Conservation (phyloP, 2,329 filamentous ascomycete species). For the Cyphellophora attinorum region DNA sequence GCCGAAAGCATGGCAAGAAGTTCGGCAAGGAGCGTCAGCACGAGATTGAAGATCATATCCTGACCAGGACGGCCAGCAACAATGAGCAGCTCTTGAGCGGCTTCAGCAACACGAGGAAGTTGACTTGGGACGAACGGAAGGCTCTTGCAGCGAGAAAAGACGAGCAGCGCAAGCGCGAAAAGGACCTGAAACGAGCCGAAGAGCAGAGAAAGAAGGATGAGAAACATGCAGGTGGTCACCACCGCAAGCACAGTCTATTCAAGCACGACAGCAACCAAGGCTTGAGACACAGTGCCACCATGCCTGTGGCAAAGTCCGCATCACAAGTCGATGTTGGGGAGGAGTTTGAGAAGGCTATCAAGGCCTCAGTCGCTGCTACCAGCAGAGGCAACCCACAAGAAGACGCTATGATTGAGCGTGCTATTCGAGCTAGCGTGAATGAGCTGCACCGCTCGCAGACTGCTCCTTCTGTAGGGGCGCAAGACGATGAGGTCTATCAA, state of each 20-base stretch:
- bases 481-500: slow-evolving; percentile 23
- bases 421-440: slow-evolving; percentile 61
- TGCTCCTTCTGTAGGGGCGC: slow-evolving; percentile 8
- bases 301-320: slow-evolving; percentile 11
- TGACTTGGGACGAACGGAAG: slow-evolving; percentile 44
- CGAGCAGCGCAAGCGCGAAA: slow-evolving; percentile 19
- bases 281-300: slow-evolving; percentile 7
- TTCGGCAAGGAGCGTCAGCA: slow-evolving; percentile 36
- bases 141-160: slow-evolving; percentile 31
- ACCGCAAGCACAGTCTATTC: slow-evolving; percentile 13
- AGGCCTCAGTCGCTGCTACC: slow-evolving; percentile 57
- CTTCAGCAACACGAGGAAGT: slow-evolving; percentile 40
- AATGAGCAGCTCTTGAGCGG: slow-evolving; percentile 30
- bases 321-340: slow-evolving; percentile 30
- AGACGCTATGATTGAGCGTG: slow-evolving; percentile 61
- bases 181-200: slow-evolving; percentile 14
- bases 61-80: slow-evolving; percentile 25
- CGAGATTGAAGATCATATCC: slow-evolving; percentile 39
- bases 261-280: slow-evolving; percentile 13
- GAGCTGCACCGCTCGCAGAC: slow-evolving; percentile 37
- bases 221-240: slow-evolving; percentile 9
- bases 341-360: slow-evolving; percentile 65
- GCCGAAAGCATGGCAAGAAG: slow-evolving; percentile 32
- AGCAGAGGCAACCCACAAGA: slow-evolving; percentile 60
- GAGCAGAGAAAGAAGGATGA: slow-evolving; percentile 15